Evolutionary conservation across 1,284 basidiomycete genomes (phyloP).

Genomic region (Papiliotrema fonsecae): DNA sequence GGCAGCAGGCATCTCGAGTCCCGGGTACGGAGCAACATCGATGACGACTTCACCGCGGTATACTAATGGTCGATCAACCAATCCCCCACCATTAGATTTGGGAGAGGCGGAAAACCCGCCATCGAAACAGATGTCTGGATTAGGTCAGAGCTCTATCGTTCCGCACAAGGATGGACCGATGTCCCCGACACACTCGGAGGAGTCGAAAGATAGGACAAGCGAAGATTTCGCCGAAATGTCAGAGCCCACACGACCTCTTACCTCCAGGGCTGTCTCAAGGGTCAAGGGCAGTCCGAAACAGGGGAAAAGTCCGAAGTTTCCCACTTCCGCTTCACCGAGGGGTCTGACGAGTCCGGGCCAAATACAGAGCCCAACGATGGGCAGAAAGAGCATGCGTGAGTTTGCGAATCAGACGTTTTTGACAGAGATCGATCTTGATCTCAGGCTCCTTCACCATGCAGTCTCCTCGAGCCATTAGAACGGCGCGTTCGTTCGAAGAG

Average conservation of each 20-base stretch:
- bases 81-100: conserved; percentile 39
- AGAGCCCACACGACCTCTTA: conserved; percentile 6
- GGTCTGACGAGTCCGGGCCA: conserved; percentile 1
- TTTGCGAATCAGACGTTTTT: not conserved
- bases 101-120: conserved; percentile 14
- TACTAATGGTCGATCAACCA: not conserved
- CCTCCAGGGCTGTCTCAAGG: not conserved
- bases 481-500: conserved; percentile 31
- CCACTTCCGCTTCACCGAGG: not conserved
- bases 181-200: not conserved
- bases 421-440: too few species aligned
- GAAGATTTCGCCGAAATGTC: conserved; percentile 1
- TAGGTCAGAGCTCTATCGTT: conserved; percentile 4
- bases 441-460: conserved; percentile 34
- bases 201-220: not conserved
- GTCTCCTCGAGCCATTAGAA: conserved; percentile 22
- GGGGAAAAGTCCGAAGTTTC: conserved; percentile 6
- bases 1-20: conserved; percentile 2
- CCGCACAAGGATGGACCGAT: conserved; percentile 1
- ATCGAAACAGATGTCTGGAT: not conserved
- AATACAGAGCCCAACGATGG: conserved; percentile 1
- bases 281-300: conserved; percentile 1
- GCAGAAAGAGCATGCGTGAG: conserved; percentile 12
- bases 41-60: conserved; percentile 23
- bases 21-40: conserved; percentile 27